phyloP scores from a whole-genome alignment of 805 yeast genomes.

The Ogataea corticis region DNA sequence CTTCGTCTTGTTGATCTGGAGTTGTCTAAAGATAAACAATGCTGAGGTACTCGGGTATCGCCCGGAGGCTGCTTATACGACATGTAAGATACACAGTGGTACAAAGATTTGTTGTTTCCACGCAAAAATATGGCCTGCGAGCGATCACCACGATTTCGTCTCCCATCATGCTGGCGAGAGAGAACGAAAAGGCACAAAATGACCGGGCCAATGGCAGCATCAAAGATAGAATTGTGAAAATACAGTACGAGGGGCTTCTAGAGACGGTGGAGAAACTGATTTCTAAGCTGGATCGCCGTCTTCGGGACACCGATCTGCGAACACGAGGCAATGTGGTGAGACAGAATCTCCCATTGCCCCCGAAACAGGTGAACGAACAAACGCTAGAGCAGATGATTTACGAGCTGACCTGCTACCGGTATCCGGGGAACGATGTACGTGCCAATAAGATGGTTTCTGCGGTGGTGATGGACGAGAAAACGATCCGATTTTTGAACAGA shows the following conservation, averaged over 20 bases:
- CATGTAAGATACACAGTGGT: too few species aligned
- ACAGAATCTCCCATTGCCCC: constrained; percentile 1
- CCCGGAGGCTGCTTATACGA: too few species aligned
- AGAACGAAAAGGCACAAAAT: constrained; percentile 1
- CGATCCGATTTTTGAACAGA: neutral
- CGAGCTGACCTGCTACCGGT: constrained; percentile 1
- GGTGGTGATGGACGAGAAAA: neutral
- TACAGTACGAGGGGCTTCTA: neutral
- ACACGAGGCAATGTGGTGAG: neutral
- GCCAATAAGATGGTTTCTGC: neutral
- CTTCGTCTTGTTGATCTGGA: too few species aligned
- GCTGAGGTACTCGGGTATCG: too few species aligned
- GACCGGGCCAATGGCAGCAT: too few species aligned
- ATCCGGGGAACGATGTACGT: neutral
- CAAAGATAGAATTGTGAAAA: neutral
- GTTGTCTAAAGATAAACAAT: too few species aligned
- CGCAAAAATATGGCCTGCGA: too few species aligned
- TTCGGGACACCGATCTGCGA: neutral
- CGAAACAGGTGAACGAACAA: neutral
- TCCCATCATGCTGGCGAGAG: neutral
- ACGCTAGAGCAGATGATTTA: neutral
- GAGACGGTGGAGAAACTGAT: neutral
- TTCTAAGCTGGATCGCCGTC: too few species aligned
- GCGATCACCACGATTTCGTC: too few species aligned
- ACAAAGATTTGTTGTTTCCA: too few species aligned